phyloP scores from a whole-genome alignment of 495 filamentous ascomycete species.

The Daldinia childiae region DNA sequence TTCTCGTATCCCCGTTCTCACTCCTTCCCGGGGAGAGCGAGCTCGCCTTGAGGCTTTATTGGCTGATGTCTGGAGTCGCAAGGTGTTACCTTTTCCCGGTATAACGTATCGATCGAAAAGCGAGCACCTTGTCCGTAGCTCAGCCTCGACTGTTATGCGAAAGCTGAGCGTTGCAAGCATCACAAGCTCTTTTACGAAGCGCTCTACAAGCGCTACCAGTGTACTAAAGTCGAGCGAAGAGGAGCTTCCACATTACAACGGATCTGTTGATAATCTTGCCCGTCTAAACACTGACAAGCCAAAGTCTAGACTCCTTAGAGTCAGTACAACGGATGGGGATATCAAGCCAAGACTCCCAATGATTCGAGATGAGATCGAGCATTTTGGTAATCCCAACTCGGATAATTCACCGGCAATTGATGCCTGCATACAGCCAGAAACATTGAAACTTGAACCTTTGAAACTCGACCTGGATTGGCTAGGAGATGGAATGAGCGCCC shows the following conservation, averaged over 20 bases:
- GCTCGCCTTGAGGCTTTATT: constrained; percentile 79
- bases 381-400: constrained; percentile 25
- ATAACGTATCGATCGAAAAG: constrained; percentile 72
- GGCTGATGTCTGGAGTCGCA: constrained; percentile 83
- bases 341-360: constrained; percentile 43
- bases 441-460: constrained; percentile 35
- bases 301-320: constrained; percentile 14
- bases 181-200: constrained; percentile 68
- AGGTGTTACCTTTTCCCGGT: constrained; percentile 85
- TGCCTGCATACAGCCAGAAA: constrained; percentile 26
- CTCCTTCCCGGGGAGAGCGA: constrained; percentile 77
- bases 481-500: constrained; percentile 20
- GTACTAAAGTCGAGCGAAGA: constrained; percentile 33
- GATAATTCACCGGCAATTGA: constrained; percentile 19
- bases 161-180: constrained; percentile 81
- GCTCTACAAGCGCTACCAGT: constrained; percentile 53
- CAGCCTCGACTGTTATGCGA: constrained; percentile 81
- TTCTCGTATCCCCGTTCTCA: constrained; percentile 66
- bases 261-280: constrained; percentile 36
- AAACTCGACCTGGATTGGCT: constrained; percentile 39
- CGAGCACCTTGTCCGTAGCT: constrained; percentile 72
- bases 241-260: constrained; percentile 30
- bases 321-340: constrained; percentile 32
- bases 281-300: constrained; percentile 35
- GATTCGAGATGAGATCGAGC: constrained; percentile 53